A percentile compares a stretch with the other conserved stretches of the same genome.
Conservation (phyloP, 441 rosid genomes). For the Gossypium aridum region DNA sequence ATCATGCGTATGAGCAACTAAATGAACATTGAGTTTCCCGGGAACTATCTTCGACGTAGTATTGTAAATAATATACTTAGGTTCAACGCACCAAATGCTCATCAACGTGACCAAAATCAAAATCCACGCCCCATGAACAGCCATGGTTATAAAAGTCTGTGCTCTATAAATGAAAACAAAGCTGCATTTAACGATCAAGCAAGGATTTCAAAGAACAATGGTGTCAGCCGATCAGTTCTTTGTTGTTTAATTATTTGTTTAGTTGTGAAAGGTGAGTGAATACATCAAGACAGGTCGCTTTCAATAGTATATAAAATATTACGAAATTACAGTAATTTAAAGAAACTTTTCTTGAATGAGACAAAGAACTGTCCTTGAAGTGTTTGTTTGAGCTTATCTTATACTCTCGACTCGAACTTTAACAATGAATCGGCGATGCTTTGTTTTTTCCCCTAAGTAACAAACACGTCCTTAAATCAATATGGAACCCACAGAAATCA, state of each 20-base stretch:
- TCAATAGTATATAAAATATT: not conserved
- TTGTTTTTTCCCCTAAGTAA: not conserved
- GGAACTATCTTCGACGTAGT: slow-evolving; percentile 32
- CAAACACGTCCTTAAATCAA: not conserved
- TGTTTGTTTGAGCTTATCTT: not conserved
- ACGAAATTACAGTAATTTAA: not conserved
- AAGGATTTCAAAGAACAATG: not conserved
- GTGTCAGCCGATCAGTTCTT: not conserved
- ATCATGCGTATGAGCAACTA: slow-evolving; percentile 47
- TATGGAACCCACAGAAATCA: slow-evolving; percentile 25
- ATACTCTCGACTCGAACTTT: not conserved
- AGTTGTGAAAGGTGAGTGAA: not conserved
- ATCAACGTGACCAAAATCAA: slow-evolving; percentile 17
- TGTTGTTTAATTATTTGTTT: slow-evolving; percentile 2
- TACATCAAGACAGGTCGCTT: not conserved
- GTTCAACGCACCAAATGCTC: slow-evolving; percentile 23
- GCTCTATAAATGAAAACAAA: not conserved
- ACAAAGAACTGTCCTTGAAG: not conserved
- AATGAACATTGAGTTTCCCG: slow-evolving; percentile 46
- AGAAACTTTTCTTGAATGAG: not conserved
- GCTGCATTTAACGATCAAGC: not conserved
- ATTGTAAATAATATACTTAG: slow-evolving; percentile 35
- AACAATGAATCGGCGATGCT: not conserved
- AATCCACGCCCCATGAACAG: slow-evolving; percentile 23
- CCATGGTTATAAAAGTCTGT: slow-evolving; percentile 21